Base-by-base conservation (phyloP, 2,329 filamentous ascomycete genomes). In the Fusarium verticillioides region DNA sequence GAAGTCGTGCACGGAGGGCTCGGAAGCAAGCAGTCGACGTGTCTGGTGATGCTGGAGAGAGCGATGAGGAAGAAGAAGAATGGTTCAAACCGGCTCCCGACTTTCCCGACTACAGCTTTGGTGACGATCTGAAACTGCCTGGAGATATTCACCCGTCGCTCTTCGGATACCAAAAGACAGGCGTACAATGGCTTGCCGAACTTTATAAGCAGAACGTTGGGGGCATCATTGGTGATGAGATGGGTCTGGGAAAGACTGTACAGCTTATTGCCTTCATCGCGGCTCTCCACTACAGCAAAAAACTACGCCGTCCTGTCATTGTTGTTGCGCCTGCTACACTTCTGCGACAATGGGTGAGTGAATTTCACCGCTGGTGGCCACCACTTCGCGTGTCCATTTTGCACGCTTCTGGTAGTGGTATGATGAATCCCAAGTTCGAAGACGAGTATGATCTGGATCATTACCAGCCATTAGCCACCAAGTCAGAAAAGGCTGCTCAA, bases 301-400 rank as follows among this genome's bases (percentile, higher is more conserved):
- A 91, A 78, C 88, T 98, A 28, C 89, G 88, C 28, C 94, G 94
- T 67, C 96, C 96, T 1, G 91, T 97, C 47, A 94, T 99, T 67
- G 89, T 99, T 12, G 95, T 99, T 8, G 95, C 95, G 57, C 96
- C 96, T 4, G 96, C 96, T 7, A 99, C 96, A 1, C 93, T 99
- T 30, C 92, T 99, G 84, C 93, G 94, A 69, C 96, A 99, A 81
- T 99, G 96, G 96, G 96, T 98, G 18, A 97, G 97, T 73, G 96
- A 99, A 79, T 98, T 99, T 77, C 97, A 99, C 82, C 91, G 92
- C 18, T 99, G 97, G 97, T 99, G 97, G 97, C 96, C 96, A n/a
- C 92, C 96, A n/a, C 86, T 99, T 37, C 90, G 97, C 46, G 96
- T 99, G 9, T 97, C 95, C 0, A 98, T 99, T 70, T 82, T 99